Evolutionary conservation across 192 early-diverging fungal species (phyloP).

Genomic region (Lobosporangium transversale): DNA sequence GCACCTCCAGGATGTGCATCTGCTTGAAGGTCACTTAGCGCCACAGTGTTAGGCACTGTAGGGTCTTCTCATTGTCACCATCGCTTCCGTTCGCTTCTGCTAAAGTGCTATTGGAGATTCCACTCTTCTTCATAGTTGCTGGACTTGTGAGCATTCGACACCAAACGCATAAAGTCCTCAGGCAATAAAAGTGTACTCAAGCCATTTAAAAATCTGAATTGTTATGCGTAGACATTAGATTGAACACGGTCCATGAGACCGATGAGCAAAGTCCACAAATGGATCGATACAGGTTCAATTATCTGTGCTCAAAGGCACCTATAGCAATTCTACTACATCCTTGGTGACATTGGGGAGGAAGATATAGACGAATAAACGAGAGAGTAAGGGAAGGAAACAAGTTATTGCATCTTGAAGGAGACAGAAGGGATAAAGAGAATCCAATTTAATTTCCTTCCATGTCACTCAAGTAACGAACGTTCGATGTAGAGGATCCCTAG

Average conservation of each 20-base stretch:
- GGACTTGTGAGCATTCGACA: conserved; percentile 5
- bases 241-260: conserved; percentile 23
- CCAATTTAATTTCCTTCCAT: too few species aligned
- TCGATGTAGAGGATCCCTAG: too few species aligned
- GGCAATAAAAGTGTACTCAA: conserved; percentile 17
- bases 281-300: conserved; percentile 33
- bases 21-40: neutral
- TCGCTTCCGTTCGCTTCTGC: neutral
- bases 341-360: too few species aligned
- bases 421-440: too few species aligned
- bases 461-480: too few species aligned
- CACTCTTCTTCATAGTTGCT: neutral
- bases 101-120: neutral
- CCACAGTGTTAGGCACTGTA: too few species aligned
- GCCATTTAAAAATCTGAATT: conserved; percentile 1
- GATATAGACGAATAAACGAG: too few species aligned
- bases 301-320: too few species aligned
- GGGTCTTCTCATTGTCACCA: too few species aligned
- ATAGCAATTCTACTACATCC: too few species aligned
- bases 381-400: too few species aligned
- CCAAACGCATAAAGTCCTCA: conserved; percentile 15
- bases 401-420: too few species aligned
- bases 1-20: conserved; percentile 16
- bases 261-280: conserved; percentile 37
- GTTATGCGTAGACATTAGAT: conserved; percentile 26